Percentiles rank a stretch among this genome's conserved stretches.
These are phyloP conservation scores for Aspergillus sp. DNA, from an alignment of 2,329 filamentous ascomycete genomes.

Conservation along the genomic window DNA sequence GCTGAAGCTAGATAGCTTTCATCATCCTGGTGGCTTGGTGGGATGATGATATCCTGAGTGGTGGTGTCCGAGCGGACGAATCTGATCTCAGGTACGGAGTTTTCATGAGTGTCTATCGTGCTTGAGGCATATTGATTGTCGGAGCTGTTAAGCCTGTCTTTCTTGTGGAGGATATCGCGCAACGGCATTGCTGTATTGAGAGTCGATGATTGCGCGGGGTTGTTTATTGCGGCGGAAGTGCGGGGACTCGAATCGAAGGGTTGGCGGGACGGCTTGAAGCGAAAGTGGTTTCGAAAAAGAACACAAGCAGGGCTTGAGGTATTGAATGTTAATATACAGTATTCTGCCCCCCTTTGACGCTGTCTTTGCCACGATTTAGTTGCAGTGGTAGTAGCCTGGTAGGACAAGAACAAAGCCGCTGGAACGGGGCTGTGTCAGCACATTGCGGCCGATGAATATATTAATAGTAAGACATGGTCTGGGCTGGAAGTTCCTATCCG, in stretches of 20 bases:
- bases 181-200: conserved; percentile 52
- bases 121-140: conserved; percentile 43
- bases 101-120: conserved; percentile 33
- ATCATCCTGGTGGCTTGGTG: conserved; percentile 58
- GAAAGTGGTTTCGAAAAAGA: background rate
- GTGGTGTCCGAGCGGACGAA: conserved; percentile 83
- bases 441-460: conserved; percentile 4
- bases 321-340: background rate
- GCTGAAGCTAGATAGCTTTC: conserved; percentile 17
- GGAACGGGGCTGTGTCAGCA: conserved; percentile 7
- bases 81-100: conserved; percentile 66
- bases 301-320: background rate
- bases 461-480: conserved; percentile 2
- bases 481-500: background rate
- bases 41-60: conserved; percentile 74
- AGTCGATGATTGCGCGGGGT: conserved; percentile 2
- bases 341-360: background rate
- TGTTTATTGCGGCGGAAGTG: conserved; percentile 12
- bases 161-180: conserved; percentile 63
- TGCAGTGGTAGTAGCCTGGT: background rate
- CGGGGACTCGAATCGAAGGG: background rate
- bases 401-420: background rate
- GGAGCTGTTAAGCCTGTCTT: conserved; percentile 50
- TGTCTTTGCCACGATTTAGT: background rate
- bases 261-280: background rate